Conservation (phyloP, 2,329 filamentous ascomycete species). For the Raffaelea ambrosiae region DNA sequence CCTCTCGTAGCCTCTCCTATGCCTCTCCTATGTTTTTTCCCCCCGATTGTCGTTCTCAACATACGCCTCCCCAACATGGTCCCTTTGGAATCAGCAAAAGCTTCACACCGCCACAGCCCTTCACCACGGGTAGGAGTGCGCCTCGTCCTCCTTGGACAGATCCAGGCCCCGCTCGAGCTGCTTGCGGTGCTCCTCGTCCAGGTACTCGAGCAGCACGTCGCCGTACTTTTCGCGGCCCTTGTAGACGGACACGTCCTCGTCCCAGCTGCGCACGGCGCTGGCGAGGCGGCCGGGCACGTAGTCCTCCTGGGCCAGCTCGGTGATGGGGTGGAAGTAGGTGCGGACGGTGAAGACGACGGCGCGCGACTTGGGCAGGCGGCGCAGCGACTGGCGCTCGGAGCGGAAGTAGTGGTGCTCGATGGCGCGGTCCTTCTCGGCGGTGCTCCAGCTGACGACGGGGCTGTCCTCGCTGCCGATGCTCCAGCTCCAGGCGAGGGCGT, state of each 20-base stretch:
- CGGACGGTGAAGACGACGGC: constrained; percentile 67
- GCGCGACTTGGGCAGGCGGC: constrained; percentile 49
- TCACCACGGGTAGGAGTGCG: constrained; percentile 52
- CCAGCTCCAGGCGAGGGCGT: constrained; percentile 63
- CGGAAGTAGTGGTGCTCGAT: constrained; percentile 70
- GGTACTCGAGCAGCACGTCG: constrained; percentile 64
- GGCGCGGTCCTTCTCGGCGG: constrained; percentile 64
- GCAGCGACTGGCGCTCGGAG: constrained; percentile 63
- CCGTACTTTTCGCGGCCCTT: constrained; percentile 71
- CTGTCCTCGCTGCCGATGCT: constrained; percentile 69
- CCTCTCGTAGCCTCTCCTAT: too few relatives aligned
- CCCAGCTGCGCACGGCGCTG: constrained; percentile 74
- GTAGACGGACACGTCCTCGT: constrained; percentile 65
- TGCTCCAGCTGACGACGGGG: constrained; percentile 59
- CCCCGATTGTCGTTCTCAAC: too few relatives aligned
- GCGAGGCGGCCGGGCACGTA: constrained; percentile 73
- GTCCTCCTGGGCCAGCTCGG: constrained; percentile 58
- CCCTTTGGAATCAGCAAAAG: too few relatives aligned
- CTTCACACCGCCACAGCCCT: neutral
- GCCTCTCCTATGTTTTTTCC: too few relatives aligned
- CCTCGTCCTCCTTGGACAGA: constrained; percentile 50
- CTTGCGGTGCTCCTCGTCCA: constrained; percentile 66
- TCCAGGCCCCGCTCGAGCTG: constrained; percentile 62
- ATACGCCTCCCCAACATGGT: too few relatives aligned
- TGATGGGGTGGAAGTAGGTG: constrained; percentile 70